A percentile compares a stretch with the other conserved stretches of the same genome.
phyloP scores from a whole-genome alignment of 495 filamentous ascomycete genomes.

The Penicillium waksmanii region DNA sequence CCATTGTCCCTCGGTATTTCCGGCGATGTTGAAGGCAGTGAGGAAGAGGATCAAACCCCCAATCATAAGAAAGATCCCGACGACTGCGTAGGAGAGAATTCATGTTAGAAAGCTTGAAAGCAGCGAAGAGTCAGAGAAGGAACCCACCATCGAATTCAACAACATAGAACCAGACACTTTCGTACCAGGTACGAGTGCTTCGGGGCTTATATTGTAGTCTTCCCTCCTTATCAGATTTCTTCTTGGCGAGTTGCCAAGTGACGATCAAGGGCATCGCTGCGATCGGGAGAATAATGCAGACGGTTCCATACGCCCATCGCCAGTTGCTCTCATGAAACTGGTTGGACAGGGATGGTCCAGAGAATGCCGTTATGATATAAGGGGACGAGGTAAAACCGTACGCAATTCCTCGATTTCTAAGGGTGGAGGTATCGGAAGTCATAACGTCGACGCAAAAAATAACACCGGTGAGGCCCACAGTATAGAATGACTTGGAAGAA shows the following conservation, averaged over 20 bases:
- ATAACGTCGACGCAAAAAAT: constrained; percentile 60
- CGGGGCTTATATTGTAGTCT: constrained; percentile 31
- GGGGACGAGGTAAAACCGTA: constrained; percentile 63
- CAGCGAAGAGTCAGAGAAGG: neutral
- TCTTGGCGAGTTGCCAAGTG: constrained; percentile 54
- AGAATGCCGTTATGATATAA: constrained; percentile 47
- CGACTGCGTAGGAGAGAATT: constrained; percentile 25
- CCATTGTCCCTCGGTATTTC: constrained; percentile 51
- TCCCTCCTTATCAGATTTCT: constrained; percentile 54
- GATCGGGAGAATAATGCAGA: constrained; percentile 59
- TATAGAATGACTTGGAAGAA: constrained; percentile 46
- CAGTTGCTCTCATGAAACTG: constrained; percentile 54
- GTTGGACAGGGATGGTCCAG: constrained; percentile 31
- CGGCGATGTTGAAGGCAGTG: constrained; percentile 59
- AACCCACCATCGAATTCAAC: constrained; percentile 60
- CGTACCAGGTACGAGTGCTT: constrained; percentile 39
- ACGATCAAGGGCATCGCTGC: constrained; percentile 52
- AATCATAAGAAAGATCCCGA: constrained; percentile 60
- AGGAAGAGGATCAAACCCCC: constrained; percentile 63
- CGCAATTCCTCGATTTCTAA: constrained; percentile 62
- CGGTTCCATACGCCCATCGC: constrained; percentile 64
- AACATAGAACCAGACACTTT: constrained; percentile 53
- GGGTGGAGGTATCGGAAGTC: constrained; percentile 61
- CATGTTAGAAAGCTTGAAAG: neutral
- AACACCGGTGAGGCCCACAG: constrained; percentile 57